These are phyloP conservation scores for Rutstroemia sp. DNA, from an alignment of 2,329 filamentous ascomycete species.

Conservation along the genomic window DNA sequence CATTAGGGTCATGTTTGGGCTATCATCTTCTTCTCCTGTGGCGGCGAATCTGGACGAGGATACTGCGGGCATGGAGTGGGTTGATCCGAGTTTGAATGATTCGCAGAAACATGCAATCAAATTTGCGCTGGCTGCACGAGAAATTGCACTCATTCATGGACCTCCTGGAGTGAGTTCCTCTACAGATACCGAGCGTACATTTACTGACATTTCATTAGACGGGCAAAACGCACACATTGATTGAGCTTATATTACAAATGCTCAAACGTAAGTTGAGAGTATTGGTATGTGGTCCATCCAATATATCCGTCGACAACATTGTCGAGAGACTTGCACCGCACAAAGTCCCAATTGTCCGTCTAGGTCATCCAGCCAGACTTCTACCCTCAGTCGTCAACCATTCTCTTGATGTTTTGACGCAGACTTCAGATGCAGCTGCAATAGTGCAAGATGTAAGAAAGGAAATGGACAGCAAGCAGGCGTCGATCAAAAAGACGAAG, in stretches of 20 bases:
- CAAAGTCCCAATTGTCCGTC: slow-evolving; percentile 77
- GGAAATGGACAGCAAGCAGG: slow-evolving; percentile 90
- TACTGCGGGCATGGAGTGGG: slow-evolving; percentile 46
- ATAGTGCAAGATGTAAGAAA: slow-evolving; percentile 85
- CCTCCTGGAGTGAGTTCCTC: slow-evolving; percentile 63
- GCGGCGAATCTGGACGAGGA: slow-evolving; percentile 37
- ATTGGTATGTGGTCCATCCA: slow-evolving; percentile 92
- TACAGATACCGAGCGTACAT: neutral
- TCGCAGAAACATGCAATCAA: slow-evolving; percentile 61
- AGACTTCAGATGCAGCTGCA: slow-evolving; percentile 79
- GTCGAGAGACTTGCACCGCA: slow-evolving; percentile 83
- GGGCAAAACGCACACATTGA: slow-evolving; percentile 92
- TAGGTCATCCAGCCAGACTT: slow-evolving; percentile 87
- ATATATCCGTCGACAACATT: slow-evolving; percentile 97
- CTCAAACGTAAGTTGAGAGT: slow-evolving; percentile 65
- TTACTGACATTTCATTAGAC: slow-evolving; percentile 43
- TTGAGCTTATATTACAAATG: slow-evolving; percentile 91
- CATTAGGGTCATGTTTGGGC: slow-evolving; percentile 55
- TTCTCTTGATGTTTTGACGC: slow-evolving; percentile 84
- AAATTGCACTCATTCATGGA: slow-evolving; percentile 87
- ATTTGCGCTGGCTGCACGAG: slow-evolving; percentile 77
- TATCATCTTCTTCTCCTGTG: slow-evolving; percentile 44
- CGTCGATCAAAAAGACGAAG: slow-evolving; percentile 79
- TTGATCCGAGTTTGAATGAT: slow-evolving; percentile 55
- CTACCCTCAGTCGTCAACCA: slow-evolving; percentile 82